These are phyloP conservation scores for Cryptococcus wingfieldii DNA, from an alignment of 1,284 basidiomycete genomes.

Conservation along the genomic window DNA sequence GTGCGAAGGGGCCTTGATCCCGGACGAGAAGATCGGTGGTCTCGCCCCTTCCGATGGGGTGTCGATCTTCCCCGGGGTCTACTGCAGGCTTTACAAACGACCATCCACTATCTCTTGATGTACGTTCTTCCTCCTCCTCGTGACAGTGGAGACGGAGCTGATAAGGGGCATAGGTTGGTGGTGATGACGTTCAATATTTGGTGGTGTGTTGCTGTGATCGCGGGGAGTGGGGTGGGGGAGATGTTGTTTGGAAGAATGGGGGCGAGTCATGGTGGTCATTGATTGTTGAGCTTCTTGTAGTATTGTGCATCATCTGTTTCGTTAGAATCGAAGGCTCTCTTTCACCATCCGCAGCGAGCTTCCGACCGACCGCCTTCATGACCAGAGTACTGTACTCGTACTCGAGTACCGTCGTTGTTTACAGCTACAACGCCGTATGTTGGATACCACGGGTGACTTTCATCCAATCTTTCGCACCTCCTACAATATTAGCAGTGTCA, in stretches of 20 bases:
- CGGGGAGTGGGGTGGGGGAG: constrained; percentile 44
- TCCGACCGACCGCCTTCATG: too few relatives aligned
- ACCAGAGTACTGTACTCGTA: too few relatives aligned
- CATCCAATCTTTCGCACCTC: too few relatives aligned
- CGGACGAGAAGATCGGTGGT: constrained; percentile 21
- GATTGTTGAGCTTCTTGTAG: background rate
- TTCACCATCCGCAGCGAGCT: too few relatives aligned
- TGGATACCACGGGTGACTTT: too few relatives aligned
- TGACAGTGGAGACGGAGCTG: background rate
- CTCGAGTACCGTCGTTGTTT: too few relatives aligned
- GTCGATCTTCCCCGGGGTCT: constrained; percentile 35
- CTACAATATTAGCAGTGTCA: too few relatives aligned
- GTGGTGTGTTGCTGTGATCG: constrained; percentile 40
- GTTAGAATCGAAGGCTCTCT: too few relatives aligned
- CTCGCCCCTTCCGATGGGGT: constrained; percentile 27
- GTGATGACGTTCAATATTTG: constrained; percentile 48
- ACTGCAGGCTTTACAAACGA: constrained; percentile 28
- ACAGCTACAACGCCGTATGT: too few relatives aligned
- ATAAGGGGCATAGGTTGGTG: constrained; percentile 23
- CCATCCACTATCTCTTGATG: constrained; percentile 41
- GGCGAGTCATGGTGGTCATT: constrained; percentile 7
- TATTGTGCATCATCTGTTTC: too few relatives aligned
- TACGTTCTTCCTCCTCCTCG: constrained; percentile 8
- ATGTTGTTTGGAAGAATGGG: constrained; percentile 37
- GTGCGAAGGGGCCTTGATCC: constrained; percentile 23